Conservation (phyloP, 2,329 filamentous ascomycete genomes). For the Fusarium tjaetaba region DNA sequence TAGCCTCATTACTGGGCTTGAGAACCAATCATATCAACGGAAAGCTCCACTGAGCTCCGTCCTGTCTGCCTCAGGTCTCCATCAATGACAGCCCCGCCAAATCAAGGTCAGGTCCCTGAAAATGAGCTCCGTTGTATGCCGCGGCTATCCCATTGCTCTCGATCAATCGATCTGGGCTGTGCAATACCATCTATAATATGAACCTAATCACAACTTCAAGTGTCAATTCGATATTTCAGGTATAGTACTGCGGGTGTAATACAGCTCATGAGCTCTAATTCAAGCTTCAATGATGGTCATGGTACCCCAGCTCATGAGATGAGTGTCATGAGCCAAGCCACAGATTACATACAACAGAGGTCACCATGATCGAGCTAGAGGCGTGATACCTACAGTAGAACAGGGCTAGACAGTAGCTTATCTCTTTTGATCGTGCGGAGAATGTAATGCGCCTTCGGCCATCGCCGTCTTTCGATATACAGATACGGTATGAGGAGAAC, state of each 20-base stretch:
- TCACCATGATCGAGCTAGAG: constrained; percentile 32
- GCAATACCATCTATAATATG: background rate
- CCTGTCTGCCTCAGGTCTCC: constrained; percentile 36
- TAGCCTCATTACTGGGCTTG: constrained; percentile 15
- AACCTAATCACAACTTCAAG: background rate
- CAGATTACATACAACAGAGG: constrained; percentile 11
- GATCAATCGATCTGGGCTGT: constrained; percentile 15
- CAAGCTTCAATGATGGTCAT: background rate
- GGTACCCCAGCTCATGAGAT: constrained; percentile 17
- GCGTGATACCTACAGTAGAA: constrained; percentile 39
- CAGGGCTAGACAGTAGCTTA: constrained; percentile 37
- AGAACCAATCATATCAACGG: constrained; percentile 34
- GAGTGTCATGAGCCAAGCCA: constrained; percentile 36
- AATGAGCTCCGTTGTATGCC: constrained; percentile 2
- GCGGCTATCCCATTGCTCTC: background rate
- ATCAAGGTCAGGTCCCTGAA: background rate
- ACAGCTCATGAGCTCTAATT: background rate
- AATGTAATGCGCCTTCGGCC: constrained; percentile 19
- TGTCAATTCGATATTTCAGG: background rate
- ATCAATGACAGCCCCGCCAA: background rate
- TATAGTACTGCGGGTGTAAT: background rate
- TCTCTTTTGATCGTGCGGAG: constrained; percentile 41
- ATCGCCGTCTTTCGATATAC: constrained; percentile 32
- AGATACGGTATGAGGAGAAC: constrained; percentile 35
- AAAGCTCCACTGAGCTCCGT: constrained; percentile 18